These are phyloP conservation scores for Solanum microdontum DNA, from an alignment of 257 asterid genomes.

Conservation along the genomic window DNA sequence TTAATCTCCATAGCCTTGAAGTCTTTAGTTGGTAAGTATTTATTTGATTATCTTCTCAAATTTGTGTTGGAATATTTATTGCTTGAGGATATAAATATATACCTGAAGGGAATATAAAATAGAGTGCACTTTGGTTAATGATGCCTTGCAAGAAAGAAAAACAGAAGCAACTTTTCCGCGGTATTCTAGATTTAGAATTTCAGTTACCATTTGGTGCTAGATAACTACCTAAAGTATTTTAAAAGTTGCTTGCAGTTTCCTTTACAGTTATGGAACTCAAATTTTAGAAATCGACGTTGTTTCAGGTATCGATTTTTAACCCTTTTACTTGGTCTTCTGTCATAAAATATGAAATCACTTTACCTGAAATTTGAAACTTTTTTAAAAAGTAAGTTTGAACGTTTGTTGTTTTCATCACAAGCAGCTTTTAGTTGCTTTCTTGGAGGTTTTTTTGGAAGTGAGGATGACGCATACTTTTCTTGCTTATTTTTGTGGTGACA, in stretches of 20 bases:
- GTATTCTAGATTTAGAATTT: conserved; percentile 3
- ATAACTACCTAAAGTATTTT: neutral
- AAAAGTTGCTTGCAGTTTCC: neutral
- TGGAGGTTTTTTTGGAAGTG: neutral
- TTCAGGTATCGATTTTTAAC: neutral
- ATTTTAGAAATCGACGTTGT: neutral
- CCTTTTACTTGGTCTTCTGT: neutral
- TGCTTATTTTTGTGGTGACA: neutral
- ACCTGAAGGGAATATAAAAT: neutral
- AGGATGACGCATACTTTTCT: neutral
- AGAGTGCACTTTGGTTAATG: conserved; percentile 25
- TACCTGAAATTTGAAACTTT: neutral
- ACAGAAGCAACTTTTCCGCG: neutral
- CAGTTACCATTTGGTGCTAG: conserved; percentile 7
- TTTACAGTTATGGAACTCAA: neutral
- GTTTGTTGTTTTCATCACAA: neutral
- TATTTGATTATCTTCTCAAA: neutral
- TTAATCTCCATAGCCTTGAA: conserved; percentile 36
- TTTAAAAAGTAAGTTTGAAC: neutral
- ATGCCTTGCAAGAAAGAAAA: conserved; percentile 57
- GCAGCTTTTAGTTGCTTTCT: neutral
- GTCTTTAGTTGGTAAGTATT: neutral
- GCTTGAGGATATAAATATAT: conserved; percentile 17
- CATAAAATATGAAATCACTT: neutral
- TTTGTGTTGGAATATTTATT: neutral